phyloP scores from a whole-genome alignment of 192 early-diverging fungal species.

The Jimgerdemannia lactiflua region DNA sequence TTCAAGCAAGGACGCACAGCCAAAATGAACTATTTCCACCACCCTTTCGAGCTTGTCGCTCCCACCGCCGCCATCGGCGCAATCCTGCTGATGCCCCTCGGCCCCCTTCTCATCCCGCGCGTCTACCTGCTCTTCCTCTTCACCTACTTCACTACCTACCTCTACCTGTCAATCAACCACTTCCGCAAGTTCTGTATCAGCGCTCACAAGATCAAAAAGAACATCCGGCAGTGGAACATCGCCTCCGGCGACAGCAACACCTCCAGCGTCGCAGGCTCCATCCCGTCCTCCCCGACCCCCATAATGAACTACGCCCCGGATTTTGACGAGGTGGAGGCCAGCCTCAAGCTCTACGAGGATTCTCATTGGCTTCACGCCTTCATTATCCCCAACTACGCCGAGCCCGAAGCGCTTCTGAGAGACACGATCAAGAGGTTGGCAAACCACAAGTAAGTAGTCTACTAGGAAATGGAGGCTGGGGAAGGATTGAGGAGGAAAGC shows the following conservation, averaged over 20 bases:
- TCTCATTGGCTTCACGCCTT: conserved; percentile 57
- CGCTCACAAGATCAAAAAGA: conserved; percentile 35
- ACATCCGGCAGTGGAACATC: conserved; percentile 33
- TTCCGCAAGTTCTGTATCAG: conserved; percentile 45
- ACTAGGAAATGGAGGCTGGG: background rate
- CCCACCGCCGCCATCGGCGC: conserved; percentile 38
- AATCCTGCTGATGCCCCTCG: conserved; percentile 34
- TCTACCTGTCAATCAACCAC: conserved; percentile 43
- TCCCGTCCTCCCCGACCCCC: conserved; percentile 14
- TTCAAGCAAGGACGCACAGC: no score
- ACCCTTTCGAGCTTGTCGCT: conserved; percentile 45
- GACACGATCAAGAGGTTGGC: conserved; percentile 70
- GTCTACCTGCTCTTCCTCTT: conserved; percentile 41
- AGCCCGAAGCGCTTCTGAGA: conserved; percentile 61
- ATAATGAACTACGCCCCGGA: conserved; percentile 12
- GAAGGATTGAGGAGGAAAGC: no score
- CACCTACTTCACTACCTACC: conserved; percentile 37
- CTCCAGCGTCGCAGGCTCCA: conserved; percentile 2
- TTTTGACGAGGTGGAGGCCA: conserved; percentile 30
- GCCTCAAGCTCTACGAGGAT: conserved; percentile 28
- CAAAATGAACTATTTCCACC: conserved; percentile 12
- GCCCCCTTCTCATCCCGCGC: conserved; percentile 39
- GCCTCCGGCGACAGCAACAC: conserved; percentile 13
- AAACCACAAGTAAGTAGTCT: conserved; percentile 61
- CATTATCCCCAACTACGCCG: conserved; percentile 73